Evolutionary conservation across 495 filamentous ascomycete species (phyloP).

Genomic region (Corynascus novoguineensis): DNA sequence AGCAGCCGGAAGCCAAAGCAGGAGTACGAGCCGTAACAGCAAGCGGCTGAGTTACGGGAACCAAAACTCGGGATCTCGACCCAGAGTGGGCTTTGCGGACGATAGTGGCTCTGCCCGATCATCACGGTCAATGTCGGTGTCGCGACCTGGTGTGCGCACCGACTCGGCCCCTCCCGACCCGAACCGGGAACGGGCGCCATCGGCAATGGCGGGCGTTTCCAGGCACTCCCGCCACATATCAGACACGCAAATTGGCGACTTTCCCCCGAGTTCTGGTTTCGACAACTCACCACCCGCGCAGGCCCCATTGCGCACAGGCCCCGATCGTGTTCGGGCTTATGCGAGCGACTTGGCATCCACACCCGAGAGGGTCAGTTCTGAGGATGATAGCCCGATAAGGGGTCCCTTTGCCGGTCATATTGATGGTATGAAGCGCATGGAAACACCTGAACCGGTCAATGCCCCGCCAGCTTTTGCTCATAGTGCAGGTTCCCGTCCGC

Average conservation of each 20-base stretch:
- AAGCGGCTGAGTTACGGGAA: conserved; percentile 63
- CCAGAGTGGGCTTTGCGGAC: conserved; percentile 61
- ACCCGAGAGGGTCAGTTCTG: conserved; percentile 54
- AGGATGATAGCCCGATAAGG: conserved; percentile 42
- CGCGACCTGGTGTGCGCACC: conserved; percentile 38
- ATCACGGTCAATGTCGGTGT: conserved; percentile 47
- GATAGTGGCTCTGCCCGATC: conserved; percentile 50
- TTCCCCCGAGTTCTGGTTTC: conserved; percentile 6
- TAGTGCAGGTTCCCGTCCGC: conserved; percentile 44
- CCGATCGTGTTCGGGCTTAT: conserved; percentile 30
- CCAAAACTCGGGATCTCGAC: conserved; percentile 30
- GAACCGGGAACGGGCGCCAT: conserved; percentile 39
- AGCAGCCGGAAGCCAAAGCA: conserved; percentile 47
- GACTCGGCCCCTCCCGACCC: conserved; percentile 42
- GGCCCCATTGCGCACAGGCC: conserved; percentile 20
- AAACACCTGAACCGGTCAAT: conserved; percentile 66
- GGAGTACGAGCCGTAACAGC: conserved; percentile 53
- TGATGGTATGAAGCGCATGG: conserved; percentile 50
- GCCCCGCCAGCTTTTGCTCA: conserved; percentile 71
- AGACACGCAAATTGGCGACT: conserved; percentile 28
- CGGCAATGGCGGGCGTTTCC: conserved; percentile 37
- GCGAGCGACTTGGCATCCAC: conserved; percentile 40
- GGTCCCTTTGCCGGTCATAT: conserved; percentile 36
- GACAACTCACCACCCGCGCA: conserved; percentile 19
- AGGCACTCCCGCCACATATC: conserved; percentile 39